Evolutionary conservation across 73 alveolate species (phyloP), one percentile per base, ranked within the genome.

Genomic region (Paramecium tetraurelia): DNA sequence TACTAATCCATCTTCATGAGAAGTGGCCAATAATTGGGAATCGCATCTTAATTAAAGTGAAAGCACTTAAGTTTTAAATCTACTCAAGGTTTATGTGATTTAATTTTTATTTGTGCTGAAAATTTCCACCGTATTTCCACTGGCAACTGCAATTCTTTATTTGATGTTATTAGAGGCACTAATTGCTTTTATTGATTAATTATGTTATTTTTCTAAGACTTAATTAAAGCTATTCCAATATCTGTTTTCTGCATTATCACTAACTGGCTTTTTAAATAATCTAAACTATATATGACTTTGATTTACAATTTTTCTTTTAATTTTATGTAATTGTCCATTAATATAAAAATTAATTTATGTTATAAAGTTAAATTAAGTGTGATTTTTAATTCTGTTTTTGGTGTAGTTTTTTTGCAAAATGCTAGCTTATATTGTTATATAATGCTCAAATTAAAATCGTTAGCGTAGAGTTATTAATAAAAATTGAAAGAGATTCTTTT

Each of bases 241-340:
- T 80, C 90, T 80, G 38, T 80, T 80, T 46, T 80, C 90, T 12
- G 90, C 76, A 80, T 80, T 48, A 46, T 40, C 90, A 27, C 48
- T 46, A 48, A 41, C 57, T 10, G 90, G 90, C 29, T 80, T 80
- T 43, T 40, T 80, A 41, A 27, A 41, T 72, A 80, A 72, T 35
- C 86, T 53, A 33, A 72, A 63, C 46, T 27, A 33, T 31, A 63
- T 63, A 63, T 27, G 84, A 16, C 20, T 12, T 33, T 31, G 4
- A 27, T 33, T 63, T 63, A 63, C 84, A 33, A 33, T 33, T 24
- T 63, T 63, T 63, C 84, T 63, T 63, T 27, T 31, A 63, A 21
- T 24, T 63, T 21, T 12, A 63, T 63, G 84, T 63, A 63, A 63
- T 63, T 63, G 46, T 63, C 84, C 84, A 63, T 63, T 31, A 31